phyloP scores from a whole-genome alignment of 2,329 filamentous ascomycete genomes.

The Helminthosporium solani region DNA sequence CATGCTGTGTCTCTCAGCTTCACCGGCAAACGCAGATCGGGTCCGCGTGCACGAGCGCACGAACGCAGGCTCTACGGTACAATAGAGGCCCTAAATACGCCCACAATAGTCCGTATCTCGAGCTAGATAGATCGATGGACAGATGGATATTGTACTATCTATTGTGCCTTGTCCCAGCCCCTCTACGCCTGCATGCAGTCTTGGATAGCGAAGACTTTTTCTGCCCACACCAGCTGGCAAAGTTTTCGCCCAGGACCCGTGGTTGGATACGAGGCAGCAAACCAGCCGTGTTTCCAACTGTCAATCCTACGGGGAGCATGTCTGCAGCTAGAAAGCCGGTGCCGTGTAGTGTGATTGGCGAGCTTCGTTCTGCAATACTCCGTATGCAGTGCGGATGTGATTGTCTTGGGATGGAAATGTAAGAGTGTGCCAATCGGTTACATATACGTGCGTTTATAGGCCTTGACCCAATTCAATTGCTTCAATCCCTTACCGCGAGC shows the following conservation, averaged over 20 bases:
- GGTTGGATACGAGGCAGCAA: slow-evolving; percentile 20
- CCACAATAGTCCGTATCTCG: too few species aligned
- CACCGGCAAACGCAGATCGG: slow-evolving; percentile 8
- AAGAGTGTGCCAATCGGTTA: neutral
- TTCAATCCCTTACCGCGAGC: neutral
- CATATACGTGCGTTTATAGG: neutral
- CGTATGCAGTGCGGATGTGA: neutral
- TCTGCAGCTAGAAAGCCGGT: slow-evolving; percentile 5
- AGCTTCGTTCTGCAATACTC: neutral
- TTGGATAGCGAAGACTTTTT: slow-evolving; percentile 15
- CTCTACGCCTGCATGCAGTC: slow-evolving; percentile 33
- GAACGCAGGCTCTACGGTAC: neutral
- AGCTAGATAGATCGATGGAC: too few species aligned
- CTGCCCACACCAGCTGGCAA: slow-evolving; percentile 24
- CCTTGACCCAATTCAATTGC: neutral
- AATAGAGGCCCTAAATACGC: neutral
- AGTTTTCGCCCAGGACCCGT: slow-evolving; percentile 2
- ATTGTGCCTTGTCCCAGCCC: slow-evolving; percentile 37
- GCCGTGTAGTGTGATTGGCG: slow-evolving; percentile 8
- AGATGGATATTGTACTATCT: too few species aligned
- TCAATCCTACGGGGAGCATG: slow-evolving; percentile 6
- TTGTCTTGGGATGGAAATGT: neutral
- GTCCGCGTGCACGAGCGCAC: slow-evolving; percentile 30
- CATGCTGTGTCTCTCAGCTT: too few species aligned
- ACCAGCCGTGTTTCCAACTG: slow-evolving; percentile 2